These are phyloP conservation scores for Penicillium sp. DNA, from an alignment of 2,329 filamentous ascomycete species.

Conservation along the genomic window DNA sequence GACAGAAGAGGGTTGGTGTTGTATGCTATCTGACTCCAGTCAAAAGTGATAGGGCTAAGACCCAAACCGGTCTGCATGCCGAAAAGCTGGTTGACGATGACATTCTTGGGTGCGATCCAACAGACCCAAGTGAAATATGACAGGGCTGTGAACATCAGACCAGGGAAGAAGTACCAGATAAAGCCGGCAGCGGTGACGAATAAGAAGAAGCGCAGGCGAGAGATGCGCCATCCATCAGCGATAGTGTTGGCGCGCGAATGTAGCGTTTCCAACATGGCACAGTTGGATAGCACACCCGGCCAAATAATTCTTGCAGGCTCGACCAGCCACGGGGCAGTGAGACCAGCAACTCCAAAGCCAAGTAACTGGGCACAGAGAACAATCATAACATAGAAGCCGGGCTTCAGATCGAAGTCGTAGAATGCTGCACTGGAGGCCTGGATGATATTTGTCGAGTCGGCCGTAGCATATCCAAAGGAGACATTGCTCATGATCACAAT, in stretches of 20 bases:
- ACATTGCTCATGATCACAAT: slow-evolving; percentile 53
- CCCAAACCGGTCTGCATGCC: slow-evolving; percentile 36
- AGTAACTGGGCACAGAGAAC: slow-evolving; percentile 41
- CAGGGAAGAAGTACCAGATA: slow-evolving; percentile 56
- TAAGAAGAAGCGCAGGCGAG: slow-evolving; percentile 40
- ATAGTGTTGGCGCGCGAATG: slow-evolving; percentile 40
- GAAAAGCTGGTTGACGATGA: slow-evolving; percentile 50
- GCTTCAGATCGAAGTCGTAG: slow-evolving; percentile 43
- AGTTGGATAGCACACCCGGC: slow-evolving; percentile 41
- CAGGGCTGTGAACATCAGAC: slow-evolving; percentile 51
- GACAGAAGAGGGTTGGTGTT: slow-evolving; percentile 36
- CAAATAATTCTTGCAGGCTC: slow-evolving; percentile 42
- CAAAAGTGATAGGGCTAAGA: slow-evolving; percentile 33
- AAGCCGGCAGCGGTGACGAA: slow-evolving; percentile 32
- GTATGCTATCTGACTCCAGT: slow-evolving; percentile 37
- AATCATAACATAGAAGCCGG: slow-evolving; percentile 41
- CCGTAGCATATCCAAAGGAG: slow-evolving; percentile 48
- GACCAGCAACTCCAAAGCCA: slow-evolving; percentile 43
- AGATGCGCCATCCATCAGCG: slow-evolving; percentile 41
- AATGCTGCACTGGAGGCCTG: slow-evolving; percentile 41
- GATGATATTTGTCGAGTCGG: slow-evolving; percentile 50
- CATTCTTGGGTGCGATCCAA: slow-evolving; percentile 52
- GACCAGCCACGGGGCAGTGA: slow-evolving; percentile 39
- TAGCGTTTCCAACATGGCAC: slow-evolving; percentile 39
- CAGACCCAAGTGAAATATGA: slow-evolving; percentile 52